A percentile compares a stretch with the other conserved stretches of the same genome.
Evolutionary conservation across 352 stramenopile species (phyloP).

Genomic region (Globisporangium barbulae): DNA sequence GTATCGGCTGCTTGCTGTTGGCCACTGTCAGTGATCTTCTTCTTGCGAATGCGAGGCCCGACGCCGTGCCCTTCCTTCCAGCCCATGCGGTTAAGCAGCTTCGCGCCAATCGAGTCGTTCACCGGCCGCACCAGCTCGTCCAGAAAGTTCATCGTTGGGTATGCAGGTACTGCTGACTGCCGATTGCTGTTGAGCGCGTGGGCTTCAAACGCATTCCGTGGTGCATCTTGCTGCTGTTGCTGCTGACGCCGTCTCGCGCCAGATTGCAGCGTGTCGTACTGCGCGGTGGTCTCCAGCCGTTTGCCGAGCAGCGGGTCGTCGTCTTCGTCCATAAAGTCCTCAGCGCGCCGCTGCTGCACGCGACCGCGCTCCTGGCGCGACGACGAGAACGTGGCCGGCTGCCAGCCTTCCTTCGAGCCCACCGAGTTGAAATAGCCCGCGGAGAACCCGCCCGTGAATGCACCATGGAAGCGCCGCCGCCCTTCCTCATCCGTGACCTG

Average conservation of each 20-base stretch:
- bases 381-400: slow-evolving; percentile 76
- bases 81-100: slow-evolving; percentile 83
- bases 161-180: neutral
- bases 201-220: slow-evolving; percentile 16
- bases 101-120: slow-evolving; percentile 79
- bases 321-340: slow-evolving; percentile 95
- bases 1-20: neutral
- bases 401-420: slow-evolving; percentile 87
- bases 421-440: slow-evolving; percentile 95
- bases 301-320: slow-evolving; percentile 88
- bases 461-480: slow-evolving; percentile 88
- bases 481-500: slow-evolving; percentile 75
- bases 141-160: slow-evolving; percentile 46
- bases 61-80: slow-evolving; percentile 91
- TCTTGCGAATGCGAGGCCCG: slow-evolving; percentile 55
- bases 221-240: slow-evolving; percentile 16
- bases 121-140: slow-evolving; percentile 72
- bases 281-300: slow-evolving; percentile 60
- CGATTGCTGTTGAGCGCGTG: slow-evolving; percentile 3
- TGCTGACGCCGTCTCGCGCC: slow-evolving; percentile 31
- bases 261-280: slow-evolving; percentile 58
- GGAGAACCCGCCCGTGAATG: slow-evolving; percentile 93
- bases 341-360: slow-evolving; percentile 59
- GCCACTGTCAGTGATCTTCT: slow-evolving; percentile 28
- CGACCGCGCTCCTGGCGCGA: slow-evolving; percentile 43